These are phyloP conservation scores for Neonectria punicea DNA, from an alignment of 2,329 filamentous ascomycete species.

Conservation along the genomic window DNA sequence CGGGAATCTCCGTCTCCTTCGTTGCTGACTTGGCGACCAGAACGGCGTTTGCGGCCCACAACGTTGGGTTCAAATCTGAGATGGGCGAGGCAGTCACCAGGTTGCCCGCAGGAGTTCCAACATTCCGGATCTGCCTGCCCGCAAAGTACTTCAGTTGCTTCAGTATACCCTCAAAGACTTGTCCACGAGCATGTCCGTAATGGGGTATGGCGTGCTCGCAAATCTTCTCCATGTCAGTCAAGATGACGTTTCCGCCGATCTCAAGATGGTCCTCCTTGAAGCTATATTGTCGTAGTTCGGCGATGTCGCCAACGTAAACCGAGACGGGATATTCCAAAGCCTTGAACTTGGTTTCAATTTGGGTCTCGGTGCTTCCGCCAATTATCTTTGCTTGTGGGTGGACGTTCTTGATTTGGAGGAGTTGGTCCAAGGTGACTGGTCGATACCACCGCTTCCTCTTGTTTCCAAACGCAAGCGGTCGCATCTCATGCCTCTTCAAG, in stretches of 20 bases:
- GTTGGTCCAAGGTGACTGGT: slow-evolving; percentile 84
- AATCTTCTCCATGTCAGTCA: slow-evolving; percentile 91
- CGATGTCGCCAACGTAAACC: slow-evolving; percentile 92
- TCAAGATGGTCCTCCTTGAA: slow-evolving; percentile 87
- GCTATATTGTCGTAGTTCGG: slow-evolving; percentile 84
- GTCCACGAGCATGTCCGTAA: slow-evolving; percentile 77
- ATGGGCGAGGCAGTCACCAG: slow-evolving; percentile 95
- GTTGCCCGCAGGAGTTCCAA: slow-evolving; percentile 96
- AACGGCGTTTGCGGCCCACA: slow-evolving; percentile 86
- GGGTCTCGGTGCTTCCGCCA: slow-evolving; percentile 94
- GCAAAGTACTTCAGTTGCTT: slow-evolving; percentile 97
- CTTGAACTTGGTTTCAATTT: slow-evolving; percentile 99
- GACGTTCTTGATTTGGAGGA: slow-evolving; percentile 89
- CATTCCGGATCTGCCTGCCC: slow-evolving; percentile 93
- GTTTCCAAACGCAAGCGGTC: slow-evolving; percentile 88
- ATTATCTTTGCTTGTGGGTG: slow-evolving; percentile 93
- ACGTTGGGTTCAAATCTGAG: slow-evolving; percentile 93
- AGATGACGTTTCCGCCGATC: slow-evolving; percentile 89
- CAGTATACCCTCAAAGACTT: slow-evolving; percentile 89
- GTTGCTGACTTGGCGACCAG: slow-evolving; percentile 82
- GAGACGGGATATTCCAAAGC: slow-evolving; percentile 89
- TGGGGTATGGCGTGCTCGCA: slow-evolving; percentile 81
- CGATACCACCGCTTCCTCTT: slow-evolving; percentile 95
- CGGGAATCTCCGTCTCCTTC: slow-evolving; percentile 84
- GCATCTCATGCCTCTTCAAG: slow-evolving; percentile 84